Base-by-base conservation (phyloP, 805 yeast species). In the Naumovozyma castellii region DNA sequence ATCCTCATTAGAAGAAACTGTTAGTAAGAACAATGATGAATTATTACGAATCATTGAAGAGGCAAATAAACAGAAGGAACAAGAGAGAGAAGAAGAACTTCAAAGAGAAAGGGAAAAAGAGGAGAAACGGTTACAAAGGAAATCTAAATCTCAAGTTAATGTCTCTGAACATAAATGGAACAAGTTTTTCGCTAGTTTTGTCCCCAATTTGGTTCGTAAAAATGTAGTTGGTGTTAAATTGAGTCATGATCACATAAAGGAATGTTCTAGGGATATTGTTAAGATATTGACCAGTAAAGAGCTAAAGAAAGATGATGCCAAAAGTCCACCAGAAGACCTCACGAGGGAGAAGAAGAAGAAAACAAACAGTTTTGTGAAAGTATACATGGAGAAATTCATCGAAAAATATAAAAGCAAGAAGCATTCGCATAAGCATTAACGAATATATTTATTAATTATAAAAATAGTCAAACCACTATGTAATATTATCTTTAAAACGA, bases 221-320 rank as follows among this genome's bases (percentile, higher is more conserved):
- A 76, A 81, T 57, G 80, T 76, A 47, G 56, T 67, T 2, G 78
- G 76, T 39, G 27, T 47, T 6, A 32, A 35, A 1, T 67, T 90
- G 17, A 87, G 86, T 3, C 78, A 76, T 42, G 94, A 83, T 3
- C 70, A 76, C 41, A 54, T 85, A 38, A 90, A 88, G 61, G 71
- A 71, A 30, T 81, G 87, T 61, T 84, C 95, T 2, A 73, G 76
- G 44, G 95, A 87, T 37, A 76, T 90, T 42, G 86, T 80, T 4
- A 73, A 77, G 46, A 62, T 67, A 0, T 65, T 92, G 34, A 75
- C 78, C 0, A 69, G 71, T 3, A 92, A 90, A 57, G 97, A 86
- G 57, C 44, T 58, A 20, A 61, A 62, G 39, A 62, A 65, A 10
- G 59, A 59, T 38, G 51, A 57, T 8, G 36, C 47, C 1, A 52